phyloP scores from a whole-genome alignment of 2,329 filamentous ascomycete genomes.

The Sporothrix globosa region DNA sequence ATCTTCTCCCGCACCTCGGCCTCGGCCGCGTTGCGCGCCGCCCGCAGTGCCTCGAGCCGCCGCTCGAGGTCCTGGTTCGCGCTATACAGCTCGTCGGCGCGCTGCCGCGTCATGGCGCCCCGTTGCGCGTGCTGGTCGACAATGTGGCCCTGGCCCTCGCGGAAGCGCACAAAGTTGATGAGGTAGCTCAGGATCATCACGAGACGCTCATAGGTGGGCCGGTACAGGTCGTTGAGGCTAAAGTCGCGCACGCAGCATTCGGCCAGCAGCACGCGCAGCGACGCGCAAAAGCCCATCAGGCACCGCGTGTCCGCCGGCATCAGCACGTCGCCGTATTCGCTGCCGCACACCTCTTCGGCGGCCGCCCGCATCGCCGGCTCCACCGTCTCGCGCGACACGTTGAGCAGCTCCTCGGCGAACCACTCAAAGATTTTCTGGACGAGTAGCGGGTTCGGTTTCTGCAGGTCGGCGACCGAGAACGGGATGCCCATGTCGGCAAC shows the following conservation, averaged over 20 bases:
- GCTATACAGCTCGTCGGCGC: conserved; percentile 81
- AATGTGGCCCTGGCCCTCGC: conserved; percentile 84
- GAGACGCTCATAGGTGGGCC: conserved; percentile 84
- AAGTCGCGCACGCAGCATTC: conserved; percentile 95
- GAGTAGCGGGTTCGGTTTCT: conserved; percentile 91
- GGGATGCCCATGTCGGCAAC: conserved; percentile 95
- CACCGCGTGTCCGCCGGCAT: conserved; percentile 87
- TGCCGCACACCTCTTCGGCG: conserved; percentile 78
- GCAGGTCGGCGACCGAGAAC: conserved; percentile 82
- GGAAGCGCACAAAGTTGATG: conserved; percentile 98
- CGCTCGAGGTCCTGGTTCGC: conserved; percentile 87
- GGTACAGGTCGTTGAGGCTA: conserved; percentile 87
- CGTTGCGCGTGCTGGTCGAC: conserved; percentile 96
- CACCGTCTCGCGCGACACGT: conserved; percentile 88
- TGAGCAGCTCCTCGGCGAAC: conserved; percentile 93
- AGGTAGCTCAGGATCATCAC: conserved; percentile 96
- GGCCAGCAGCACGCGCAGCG: conserved; percentile 74
- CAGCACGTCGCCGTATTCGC: conserved; percentile 76
- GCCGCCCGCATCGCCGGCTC: conserved; percentile 95
- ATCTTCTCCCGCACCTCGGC: conserved; percentile 81
- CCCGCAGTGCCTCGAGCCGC: conserved; percentile 77
- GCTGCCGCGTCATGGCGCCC: conserved; percentile 79
- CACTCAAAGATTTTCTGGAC: conserved; percentile 98
- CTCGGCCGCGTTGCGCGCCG: conserved; percentile 79
- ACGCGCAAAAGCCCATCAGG: conserved; percentile 93